A percentile compares a stretch with the other conserved stretches of the same genome.
These are phyloP conservation scores for Fusarium mangiferae DNA, from an alignment of 2,329 filamentous ascomycete species.

Conservation along the genomic window DNA sequence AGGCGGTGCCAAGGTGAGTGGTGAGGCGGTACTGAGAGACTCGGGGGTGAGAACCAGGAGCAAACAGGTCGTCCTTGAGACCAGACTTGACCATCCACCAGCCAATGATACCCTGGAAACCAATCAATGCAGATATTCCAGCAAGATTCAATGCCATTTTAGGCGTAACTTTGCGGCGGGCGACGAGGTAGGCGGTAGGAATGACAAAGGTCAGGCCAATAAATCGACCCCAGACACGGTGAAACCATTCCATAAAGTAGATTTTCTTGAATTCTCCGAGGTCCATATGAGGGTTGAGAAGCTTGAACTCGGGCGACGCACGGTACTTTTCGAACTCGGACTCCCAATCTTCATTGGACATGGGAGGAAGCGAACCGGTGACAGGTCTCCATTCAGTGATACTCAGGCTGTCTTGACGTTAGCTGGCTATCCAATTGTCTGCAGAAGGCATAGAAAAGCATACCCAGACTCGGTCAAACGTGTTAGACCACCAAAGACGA, in stretches of 20 bases:
- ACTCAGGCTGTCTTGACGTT: conserved; percentile 71
- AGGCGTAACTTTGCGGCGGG: conserved; percentile 78
- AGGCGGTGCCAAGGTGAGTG: conserved; percentile 89
- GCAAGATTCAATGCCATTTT: conserved; percentile 81
- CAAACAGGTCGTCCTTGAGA: conserved; percentile 94
- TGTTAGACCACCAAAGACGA: conserved; percentile 93
- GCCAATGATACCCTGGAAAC: conserved; percentile 92
- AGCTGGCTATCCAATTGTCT: neutral
- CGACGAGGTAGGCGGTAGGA: conserved; percentile 89
- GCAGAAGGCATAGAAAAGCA: conserved; percentile 28
- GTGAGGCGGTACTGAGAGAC: conserved; percentile 95
- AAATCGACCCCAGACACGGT: conserved; percentile 92
- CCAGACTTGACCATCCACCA: conserved; percentile 99
- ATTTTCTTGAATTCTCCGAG: conserved; percentile 97
- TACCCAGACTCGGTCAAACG: conserved; percentile 96
- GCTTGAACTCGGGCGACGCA: conserved; percentile 89
- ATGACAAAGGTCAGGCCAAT: conserved; percentile 91
- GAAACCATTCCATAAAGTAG: conserved; percentile 99
- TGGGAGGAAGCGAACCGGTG: conserved; percentile 88
- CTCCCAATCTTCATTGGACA: conserved; percentile 84
- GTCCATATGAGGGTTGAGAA: conserved; percentile 92
- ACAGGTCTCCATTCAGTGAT: conserved; percentile 99
- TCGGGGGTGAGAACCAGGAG: conserved; percentile 86
- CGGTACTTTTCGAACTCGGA: conserved; percentile 93
- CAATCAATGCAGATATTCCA: conserved; percentile 89